phyloP scores from a whole-genome alignment of 2,329 filamentous ascomycete species.

The Trichophaea hybrida region DNA sequence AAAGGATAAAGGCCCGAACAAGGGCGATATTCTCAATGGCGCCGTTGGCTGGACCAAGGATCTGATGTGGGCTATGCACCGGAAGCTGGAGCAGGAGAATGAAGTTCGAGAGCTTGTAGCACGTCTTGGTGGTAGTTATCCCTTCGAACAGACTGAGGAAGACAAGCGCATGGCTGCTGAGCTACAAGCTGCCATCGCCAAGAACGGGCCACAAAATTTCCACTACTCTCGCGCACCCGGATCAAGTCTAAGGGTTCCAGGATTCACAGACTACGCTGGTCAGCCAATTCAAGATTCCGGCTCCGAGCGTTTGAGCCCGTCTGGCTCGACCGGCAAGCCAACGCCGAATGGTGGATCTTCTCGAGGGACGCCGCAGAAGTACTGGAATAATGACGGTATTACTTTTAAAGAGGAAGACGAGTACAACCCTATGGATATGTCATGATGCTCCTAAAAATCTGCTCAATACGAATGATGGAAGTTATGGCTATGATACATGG shows the following conservation, averaged over 20 bases:
- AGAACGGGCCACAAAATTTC: slow-evolving; percentile 46
- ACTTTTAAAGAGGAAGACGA: slow-evolving; percentile 86
- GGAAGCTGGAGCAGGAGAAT: slow-evolving; percentile 78
- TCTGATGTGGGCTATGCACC: slow-evolving; percentile 89
- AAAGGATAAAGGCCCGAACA: slow-evolving; percentile 97
- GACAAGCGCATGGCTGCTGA: slow-evolving; percentile 93
- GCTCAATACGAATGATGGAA: slow-evolving; percentile 6
- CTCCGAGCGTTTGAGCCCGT: slow-evolving; percentile 34
- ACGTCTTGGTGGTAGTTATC: slow-evolving; percentile 58
- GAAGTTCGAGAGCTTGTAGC: slow-evolving; percentile 64
- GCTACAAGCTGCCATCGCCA: slow-evolving; percentile 65
- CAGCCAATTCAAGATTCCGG: slow-evolving; percentile 38
- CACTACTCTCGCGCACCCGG: slow-evolving; percentile 72
- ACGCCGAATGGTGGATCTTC: slow-evolving; percentile 19
- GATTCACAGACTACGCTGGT: slow-evolving; percentile 82
- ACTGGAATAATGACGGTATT: slow-evolving; percentile 57
- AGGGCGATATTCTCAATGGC: slow-evolving; percentile 94
- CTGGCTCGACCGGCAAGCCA: slow-evolving; percentile 15
- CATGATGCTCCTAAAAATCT: slow-evolving; percentile 28
- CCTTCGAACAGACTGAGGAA: slow-evolving; percentile 75
- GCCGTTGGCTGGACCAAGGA: slow-evolving; percentile 95
- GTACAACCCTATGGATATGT: slow-evolving; percentile 58
- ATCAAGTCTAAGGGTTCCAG: slow-evolving; percentile 75
- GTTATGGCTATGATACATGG: slow-evolving; percentile 12
- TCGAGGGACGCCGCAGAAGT: slow-evolving; percentile 32